Conservation (phyloP, 2,329 filamentous ascomycete genomes). For the Claviceps spartinae region DNA sequence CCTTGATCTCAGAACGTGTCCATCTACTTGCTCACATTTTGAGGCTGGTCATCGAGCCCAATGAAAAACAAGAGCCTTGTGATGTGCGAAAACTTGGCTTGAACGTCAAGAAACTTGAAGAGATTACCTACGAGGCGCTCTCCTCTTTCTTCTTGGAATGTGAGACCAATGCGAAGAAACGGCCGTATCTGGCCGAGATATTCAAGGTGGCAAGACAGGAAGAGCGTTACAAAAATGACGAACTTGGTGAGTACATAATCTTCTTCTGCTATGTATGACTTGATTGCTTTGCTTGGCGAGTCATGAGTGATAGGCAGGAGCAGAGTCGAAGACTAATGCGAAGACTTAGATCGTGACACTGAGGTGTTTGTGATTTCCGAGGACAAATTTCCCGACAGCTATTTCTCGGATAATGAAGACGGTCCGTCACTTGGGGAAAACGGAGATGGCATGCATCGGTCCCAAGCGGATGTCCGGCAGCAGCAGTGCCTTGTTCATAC, state of each 20-base stretch:
- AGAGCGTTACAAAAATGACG: conserved; percentile 40
- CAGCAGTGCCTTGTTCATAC: conserved; percentile 23
- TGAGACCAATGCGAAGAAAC: conserved; percentile 41
- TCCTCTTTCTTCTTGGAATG: conserved; percentile 45
- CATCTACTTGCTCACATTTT: conserved; percentile 46
- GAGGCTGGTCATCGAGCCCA: conserved; percentile 40
- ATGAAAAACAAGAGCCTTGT: conserved; percentile 29
- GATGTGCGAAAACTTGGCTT: conserved; percentile 40
- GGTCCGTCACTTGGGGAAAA: conserved; percentile 27
- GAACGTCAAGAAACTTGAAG: conserved; percentile 42
- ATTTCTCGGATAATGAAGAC: conserved; percentile 34
- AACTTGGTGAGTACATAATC: conserved; percentile 35
- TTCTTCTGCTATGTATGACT: neutral
- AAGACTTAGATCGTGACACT: conserved; percentile 13
- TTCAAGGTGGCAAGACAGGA: conserved; percentile 46
- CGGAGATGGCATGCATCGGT: conserved; percentile 25
- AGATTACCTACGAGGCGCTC: conserved; percentile 43
- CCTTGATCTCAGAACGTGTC: conserved; percentile 36
- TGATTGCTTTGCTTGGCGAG: neutral
- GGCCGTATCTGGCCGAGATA: conserved; percentile 42
- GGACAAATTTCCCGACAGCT: conserved; percentile 35
- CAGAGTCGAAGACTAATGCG: conserved; percentile 4
- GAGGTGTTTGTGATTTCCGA: conserved; percentile 38
- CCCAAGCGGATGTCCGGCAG: conserved; percentile 15
- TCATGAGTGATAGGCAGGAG: neutral